These are phyloP conservation scores for Excoecaria agallocha DNA, from an alignment of 345 rosid genomes.

Conservation along the genomic window DNA sequence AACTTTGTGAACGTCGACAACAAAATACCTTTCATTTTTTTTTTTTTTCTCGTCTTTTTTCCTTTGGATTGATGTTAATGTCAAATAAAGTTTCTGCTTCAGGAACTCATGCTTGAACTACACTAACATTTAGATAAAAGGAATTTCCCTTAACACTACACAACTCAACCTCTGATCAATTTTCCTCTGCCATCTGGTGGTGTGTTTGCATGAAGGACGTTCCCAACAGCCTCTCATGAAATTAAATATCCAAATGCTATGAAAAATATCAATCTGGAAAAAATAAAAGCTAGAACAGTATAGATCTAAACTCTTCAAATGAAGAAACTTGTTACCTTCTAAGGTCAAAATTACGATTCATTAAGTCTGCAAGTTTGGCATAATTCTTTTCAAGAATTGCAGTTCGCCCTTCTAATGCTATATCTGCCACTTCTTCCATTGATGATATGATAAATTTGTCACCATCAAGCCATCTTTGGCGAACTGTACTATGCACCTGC, in stretches of 20 bases:
- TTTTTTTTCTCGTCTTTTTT: neutral
- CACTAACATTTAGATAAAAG: too few relatives aligned
- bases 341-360: conserved; percentile 81
- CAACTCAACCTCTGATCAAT: neutral
- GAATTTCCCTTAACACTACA: neutral
- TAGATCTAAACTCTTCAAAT: neutral
- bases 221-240: neutral
- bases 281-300: neutral
- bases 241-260: neutral
- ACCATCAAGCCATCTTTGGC: conserved; percentile 88
- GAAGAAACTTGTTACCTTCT: conserved; percentile 49
- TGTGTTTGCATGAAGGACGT: neutral
- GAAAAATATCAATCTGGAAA: neutral
- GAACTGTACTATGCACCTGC: conserved; percentile 85
- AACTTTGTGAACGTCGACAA: neutral
- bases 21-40: neutral
- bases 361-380: conserved; percentile 60
- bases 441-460: conserved; percentile 67
- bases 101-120: too few relatives aligned
- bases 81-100: neutral
- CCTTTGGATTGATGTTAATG: neutral
- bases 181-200: neutral
- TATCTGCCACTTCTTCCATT: conserved; percentile 64
- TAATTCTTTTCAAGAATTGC: conserved; percentile 63
- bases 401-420: conserved; percentile 62